Evolutionary conservation across 2,329 filamentous ascomycete genomes (phyloP), one percentile per base, ranked within the genome.

Genomic region (Botrytis fabae): DNA sequence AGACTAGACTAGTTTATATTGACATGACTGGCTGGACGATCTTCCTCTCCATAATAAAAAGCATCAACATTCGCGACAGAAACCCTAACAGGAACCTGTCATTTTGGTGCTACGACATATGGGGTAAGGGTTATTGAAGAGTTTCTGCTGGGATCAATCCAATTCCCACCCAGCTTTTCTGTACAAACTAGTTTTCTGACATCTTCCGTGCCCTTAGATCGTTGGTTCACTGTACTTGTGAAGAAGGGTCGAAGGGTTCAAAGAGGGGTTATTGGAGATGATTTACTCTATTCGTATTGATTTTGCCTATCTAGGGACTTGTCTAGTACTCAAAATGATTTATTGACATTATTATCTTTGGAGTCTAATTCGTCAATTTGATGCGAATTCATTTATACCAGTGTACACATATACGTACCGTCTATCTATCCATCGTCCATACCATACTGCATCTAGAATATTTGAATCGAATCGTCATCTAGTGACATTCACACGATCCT

Each of bases 381-480:
- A 62, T 40, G 14, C 40, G 6, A 40, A 28, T 25, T 62, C 38
- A 40, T 40, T 42, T 62, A n/a, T 25, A 62, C 9, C 4, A 42
- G 51, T 57, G 51, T 28, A 18, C 25, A 28, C 16, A 28, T 28
- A 25, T 54, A 54, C 10, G n/a, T 54, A 54, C 12, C 14, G 28
- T 54, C 25, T 28, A 38, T 38, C 8, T 38, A 38, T 38, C 38
- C 8, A 9, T 38, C 38, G 8, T 38, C 7, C 38, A 9, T 38
- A 54, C n/a, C 28, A 64, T 46, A 1, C n/a, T 25, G 28, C 32
- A 32, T 35, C 42, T 25, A 32, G 42, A 18, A 35, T 12, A 32
- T 32, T 22, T 16, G 16, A 44, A 64, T 64, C 62, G 40, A 64
- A 42, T 64, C 62, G 62, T 64, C 62, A 64, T 64, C 28, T 8